Evolutionary conservation across 495 filamentous ascomycete species (phyloP).

Genomic region (Apiosordaria backusii): DNA sequence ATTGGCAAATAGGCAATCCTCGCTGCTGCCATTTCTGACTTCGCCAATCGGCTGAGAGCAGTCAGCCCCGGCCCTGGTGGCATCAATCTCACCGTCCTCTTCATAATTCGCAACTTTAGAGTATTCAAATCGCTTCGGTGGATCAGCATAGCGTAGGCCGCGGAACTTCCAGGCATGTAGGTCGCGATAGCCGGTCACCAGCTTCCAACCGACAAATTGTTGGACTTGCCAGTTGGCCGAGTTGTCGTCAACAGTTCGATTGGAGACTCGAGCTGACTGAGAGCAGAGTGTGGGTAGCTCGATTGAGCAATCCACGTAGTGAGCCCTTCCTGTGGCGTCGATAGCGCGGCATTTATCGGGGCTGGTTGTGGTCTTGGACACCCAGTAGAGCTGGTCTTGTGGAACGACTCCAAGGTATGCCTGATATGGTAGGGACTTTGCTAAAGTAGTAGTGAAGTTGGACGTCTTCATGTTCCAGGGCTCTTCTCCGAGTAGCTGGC

Average conservation of each 20-base stretch:
- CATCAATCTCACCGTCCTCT: slow-evolving; percentile 19
- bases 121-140: slow-evolving; percentile 37
- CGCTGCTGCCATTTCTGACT: slow-evolving; percentile 28
- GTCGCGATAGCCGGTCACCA: slow-evolving; percentile 39
- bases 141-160: slow-evolving; percentile 40
- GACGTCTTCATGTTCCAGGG: slow-evolving; percentile 30
- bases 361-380: slow-evolving; percentile 23
- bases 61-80: slow-evolving; percentile 27
- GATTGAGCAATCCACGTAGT: slow-evolving; percentile 20
- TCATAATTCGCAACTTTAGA: slow-evolving; percentile 25
- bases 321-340: slow-evolving; percentile 24
- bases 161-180: slow-evolving; percentile 40
- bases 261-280: slow-evolving; percentile 36
- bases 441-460: slow-evolving; percentile 31
- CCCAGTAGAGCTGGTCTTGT: slow-evolving; percentile 36
- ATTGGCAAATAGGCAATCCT: slow-evolving; percentile 43
- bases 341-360: slow-evolving; percentile 27
- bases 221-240: slow-evolving; percentile 32
- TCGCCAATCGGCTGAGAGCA: slow-evolving; percentile 35
- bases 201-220: slow-evolving; percentile 28
- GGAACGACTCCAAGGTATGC: slow-evolving; percentile 23
- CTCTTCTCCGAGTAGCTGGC: slow-evolving; percentile 28
- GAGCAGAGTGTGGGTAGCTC: slow-evolving; percentile 36
- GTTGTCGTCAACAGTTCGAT: slow-evolving; percentile 25
- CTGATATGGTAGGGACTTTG: slow-evolving; percentile 33